Percentiles rank a stretch among this genome's conserved stretches.
Conservation (phyloP, 2,329 filamentous ascomycete genomes). For the Beauveria varroae region DNA sequence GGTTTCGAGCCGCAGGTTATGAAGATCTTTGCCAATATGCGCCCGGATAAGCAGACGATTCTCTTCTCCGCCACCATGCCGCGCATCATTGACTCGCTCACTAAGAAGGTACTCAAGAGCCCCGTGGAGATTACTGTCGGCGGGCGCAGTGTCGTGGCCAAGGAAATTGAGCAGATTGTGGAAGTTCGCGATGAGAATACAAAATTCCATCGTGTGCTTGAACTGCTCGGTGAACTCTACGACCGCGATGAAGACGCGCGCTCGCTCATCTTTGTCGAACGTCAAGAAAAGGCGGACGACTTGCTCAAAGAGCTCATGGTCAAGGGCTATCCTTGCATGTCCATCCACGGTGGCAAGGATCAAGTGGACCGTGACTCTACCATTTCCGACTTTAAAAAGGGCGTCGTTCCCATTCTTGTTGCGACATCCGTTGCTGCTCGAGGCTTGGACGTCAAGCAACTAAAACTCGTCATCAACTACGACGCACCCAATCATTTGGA, state of each 20-base stretch:
- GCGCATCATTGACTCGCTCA: slow-evolving; percentile 81
- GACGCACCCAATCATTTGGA: slow-evolving; percentile 91
- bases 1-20: slow-evolving; percentile 97
- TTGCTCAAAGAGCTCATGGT: slow-evolving; percentile 69
- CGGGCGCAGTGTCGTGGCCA: slow-evolving; percentile 77
- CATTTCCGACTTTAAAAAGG: slow-evolving; percentile 88
- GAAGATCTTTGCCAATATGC: slow-evolving; percentile 88
- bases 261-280: slow-evolving; percentile 83
- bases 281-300: slow-evolving; percentile 83
- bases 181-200: slow-evolving; percentile 75
- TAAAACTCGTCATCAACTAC: slow-evolving; percentile 94
- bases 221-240: slow-evolving; percentile 81
- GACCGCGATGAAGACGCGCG: slow-evolving; percentile 83
- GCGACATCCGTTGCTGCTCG: slow-evolving; percentile 94
- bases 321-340: slow-evolving; percentile 86
- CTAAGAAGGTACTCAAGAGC: slow-evolving; percentile 77
- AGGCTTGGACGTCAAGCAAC: slow-evolving; percentile 89
- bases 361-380: slow-evolving; percentile 89
- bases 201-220: slow-evolving; percentile 78
- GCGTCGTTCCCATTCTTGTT: slow-evolving; percentile 80
- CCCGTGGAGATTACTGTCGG: slow-evolving; percentile 91
- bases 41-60: slow-evolving; percentile 87
- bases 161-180: slow-evolving; percentile 88
- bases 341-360: slow-evolving; percentile 89
- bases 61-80: slow-evolving; percentile 97